Conservation (phyloP, 2,329 filamentous ascomycete genomes). For the Stagonosporopsis vannaccii region DNA sequence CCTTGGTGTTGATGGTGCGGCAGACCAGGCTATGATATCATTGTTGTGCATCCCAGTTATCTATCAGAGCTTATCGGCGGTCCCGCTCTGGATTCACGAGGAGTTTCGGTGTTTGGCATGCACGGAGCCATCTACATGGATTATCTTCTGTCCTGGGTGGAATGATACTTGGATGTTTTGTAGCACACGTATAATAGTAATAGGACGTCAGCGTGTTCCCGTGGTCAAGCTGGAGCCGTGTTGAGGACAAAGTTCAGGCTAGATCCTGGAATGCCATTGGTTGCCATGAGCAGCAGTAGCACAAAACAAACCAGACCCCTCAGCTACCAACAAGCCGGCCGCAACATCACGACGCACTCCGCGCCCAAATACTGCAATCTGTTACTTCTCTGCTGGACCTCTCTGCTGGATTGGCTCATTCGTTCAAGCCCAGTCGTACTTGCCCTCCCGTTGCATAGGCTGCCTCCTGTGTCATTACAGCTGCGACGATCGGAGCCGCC, state of each 20-base stretch:
- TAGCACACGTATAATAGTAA: slow-evolving; percentile 3
- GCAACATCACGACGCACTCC: slow-evolving; percentile 10
- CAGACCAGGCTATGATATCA: slow-evolving; percentile 18
- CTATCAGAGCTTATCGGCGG: slow-evolving; percentile 15
- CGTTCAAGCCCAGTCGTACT: background rate
- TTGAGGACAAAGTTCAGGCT: slow-evolving; percentile 5
- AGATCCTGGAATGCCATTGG: slow-evolving; percentile 34
- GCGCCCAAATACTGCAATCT: background rate
- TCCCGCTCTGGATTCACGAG: slow-evolving; percentile 1
- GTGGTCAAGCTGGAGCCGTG: slow-evolving; percentile 8
- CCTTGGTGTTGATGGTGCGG: background rate
- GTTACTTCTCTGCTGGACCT: background rate
- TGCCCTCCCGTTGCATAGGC: background rate
- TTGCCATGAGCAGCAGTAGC: slow-evolving; percentile 34
- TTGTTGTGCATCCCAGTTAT: slow-evolving; percentile 15
- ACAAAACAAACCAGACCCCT: slow-evolving; percentile 37
- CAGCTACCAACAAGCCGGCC: slow-evolving; percentile 27
- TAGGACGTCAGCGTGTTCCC: background rate
- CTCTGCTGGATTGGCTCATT: no score
- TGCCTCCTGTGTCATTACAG: slow-evolving; percentile 1
- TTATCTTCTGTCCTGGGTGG: background rate
- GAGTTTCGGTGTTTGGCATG: background rate
- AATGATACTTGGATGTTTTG: background rate
- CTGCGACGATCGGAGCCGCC: slow-evolving; percentile 23
- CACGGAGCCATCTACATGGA: background rate